Evolutionary conservation across 768 basidiomycete genomes (phyloP), one percentile per base, ranked within the genome.

Genomic region (Thelephora aurantiotincta): DNA sequence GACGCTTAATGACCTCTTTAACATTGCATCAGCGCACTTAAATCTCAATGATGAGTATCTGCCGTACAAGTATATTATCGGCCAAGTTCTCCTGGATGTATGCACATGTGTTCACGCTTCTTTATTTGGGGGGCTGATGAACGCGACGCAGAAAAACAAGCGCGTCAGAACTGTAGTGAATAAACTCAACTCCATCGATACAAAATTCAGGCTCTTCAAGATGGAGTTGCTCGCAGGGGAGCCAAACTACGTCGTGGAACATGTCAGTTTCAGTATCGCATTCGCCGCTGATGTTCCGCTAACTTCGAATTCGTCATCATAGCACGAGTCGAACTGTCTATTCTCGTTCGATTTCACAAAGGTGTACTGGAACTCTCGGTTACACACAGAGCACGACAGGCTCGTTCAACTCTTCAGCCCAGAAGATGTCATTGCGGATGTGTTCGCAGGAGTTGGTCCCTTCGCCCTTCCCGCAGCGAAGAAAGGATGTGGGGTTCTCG

Each of bases 341-440:
- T 98, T 98, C 64, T 81, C 74, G 1, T 98, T 99, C 57, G 92
- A 99, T 61, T 99, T 98, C 59, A 80, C 84, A 5, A 72, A 80
- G 58, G 96, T 98, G 11, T 99, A 99, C 64, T 99, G 93, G 93
- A 99, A 99, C 67, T 94, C 93, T 13, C 80, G 96, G 34, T 67
- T 99, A 33, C 85, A 90, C 49, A 79, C 80, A 3, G 96, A 99
- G 59, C 96, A 99, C 58, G 77, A 80, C 22, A 81, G 93, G 2
- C 70, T 99, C 13, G 85, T 98, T 36, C 60, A 72, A 14, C 54
- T 71, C 33, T 93, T 97, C 64, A 60, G 71, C 22, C 75, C 80
- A 0, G 71, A 79, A 20, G 88, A 90, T 46, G 75, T 98, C 16
- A 64, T 98, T 19, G 92, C 80, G 2, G 96, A 99, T 60, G 91